Base-by-base conservation (phyloP, 495 filamentous ascomycete species). In the Talaromyces ruber region DNA sequence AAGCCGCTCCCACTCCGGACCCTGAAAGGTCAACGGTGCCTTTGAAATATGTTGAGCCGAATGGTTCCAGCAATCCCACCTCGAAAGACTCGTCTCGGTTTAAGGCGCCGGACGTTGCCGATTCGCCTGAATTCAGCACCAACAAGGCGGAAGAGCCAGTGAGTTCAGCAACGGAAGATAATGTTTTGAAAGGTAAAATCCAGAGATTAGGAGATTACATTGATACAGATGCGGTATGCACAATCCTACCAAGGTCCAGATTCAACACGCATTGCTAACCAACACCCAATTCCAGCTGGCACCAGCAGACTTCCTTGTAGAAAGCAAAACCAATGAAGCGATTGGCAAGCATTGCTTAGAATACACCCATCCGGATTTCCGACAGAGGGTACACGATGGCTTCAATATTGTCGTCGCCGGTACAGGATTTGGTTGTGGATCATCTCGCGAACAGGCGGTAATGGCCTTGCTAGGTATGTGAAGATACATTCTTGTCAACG, bases 381-480 rank as follows among this genome's bases (percentile, higher is more conserved):
- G 75, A 0, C 45, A 70, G 28, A 64, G 59, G 9, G 76, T 65
- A 18, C 63, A 63, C 37, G 43, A 71, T 22, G 76, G 74, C 0
- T 68, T 67, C 58, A 71, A 72, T 52, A 68, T 80, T 21, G 68
- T 78, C 4, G 73, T 81, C 2, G 76, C 76, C 7, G 76, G 72
- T 0, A 70, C 74, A 54, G 76, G 64, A 0, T 81, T 81, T 61
- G 76, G 76, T 1, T 72, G 71, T 60, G 78, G 78, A 4, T 77
- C 72, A 11, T 79, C 76, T 0, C 72, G 76, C 2, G 72, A 79
- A 62, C 64, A 76, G 24, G 77, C 78, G 1, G 72, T 76, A 1
- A 68, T 64, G 61, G 76, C 76, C 8, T 66, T 77, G 18, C 62
- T 72, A 7, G 72, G 71, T 59, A 61, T 30, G 63, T 47, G 14